phyloP scores from a whole-genome alignment of 2,329 filamentous ascomycete genomes.

The Talaromyces sp. region DNA sequence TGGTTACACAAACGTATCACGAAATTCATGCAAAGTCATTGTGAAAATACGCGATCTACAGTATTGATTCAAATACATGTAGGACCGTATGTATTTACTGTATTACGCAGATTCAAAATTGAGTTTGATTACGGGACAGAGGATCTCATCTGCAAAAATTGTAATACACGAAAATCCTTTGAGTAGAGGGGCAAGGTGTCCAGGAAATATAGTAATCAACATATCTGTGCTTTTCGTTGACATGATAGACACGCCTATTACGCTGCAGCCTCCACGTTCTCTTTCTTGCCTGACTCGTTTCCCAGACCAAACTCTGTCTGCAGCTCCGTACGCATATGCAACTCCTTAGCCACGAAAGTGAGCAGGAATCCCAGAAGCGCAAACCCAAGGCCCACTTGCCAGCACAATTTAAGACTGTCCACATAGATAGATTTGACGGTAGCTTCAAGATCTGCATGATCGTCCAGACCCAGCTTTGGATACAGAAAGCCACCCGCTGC shows the following conservation, averaged over 20 bases:
- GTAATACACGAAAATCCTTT: background rate
- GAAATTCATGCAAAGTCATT: background rate
- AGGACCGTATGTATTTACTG: background rate
- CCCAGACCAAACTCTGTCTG: slow-evolving; percentile 5
- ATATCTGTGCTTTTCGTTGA: background rate
- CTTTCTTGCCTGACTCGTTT: background rate
- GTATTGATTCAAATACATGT: background rate
- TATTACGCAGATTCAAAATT: background rate
- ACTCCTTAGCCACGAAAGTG: background rate
- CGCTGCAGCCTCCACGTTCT: background rate
- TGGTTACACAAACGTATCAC: background rate
- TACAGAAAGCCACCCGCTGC: background rate
- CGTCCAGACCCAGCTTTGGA: background rate
- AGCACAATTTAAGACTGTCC: background rate
- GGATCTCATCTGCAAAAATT: background rate
- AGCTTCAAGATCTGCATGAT: background rate
- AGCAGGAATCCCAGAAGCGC: background rate
- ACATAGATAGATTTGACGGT: background rate
- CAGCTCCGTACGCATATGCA: background rate
- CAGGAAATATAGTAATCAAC: background rate
- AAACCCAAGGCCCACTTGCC: slow-evolving; percentile 7
- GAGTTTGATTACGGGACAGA: background rate
- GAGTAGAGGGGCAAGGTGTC: background rate
- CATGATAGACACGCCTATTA: background rate
- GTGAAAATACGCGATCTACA: background rate